phyloP scores from a whole-genome alignment of 1,284 basidiomycete genomes.

The Pseudozyma flocculosa region DNA sequence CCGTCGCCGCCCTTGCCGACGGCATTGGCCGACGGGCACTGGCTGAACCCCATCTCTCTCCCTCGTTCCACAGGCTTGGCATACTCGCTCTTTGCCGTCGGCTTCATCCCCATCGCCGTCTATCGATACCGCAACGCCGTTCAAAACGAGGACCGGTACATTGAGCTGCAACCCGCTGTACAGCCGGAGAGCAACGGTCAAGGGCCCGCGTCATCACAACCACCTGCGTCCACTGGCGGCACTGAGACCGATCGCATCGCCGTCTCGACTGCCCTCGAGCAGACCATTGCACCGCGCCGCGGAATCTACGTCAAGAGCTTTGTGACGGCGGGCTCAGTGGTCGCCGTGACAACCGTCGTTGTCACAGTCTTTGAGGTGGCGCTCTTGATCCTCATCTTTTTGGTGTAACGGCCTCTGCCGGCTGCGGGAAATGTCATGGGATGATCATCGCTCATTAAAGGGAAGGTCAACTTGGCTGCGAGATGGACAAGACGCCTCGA shows the following conservation, averaged over 20 bases:
- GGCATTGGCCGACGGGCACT: too few relatives aligned
- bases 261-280: neutral
- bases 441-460: too few relatives aligned
- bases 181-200: neutral
- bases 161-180: slow-evolving; percentile 11
- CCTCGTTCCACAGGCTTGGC: slow-evolving; percentile 3
- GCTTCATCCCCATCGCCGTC: slow-evolving; percentile 62
- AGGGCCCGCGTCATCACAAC: slow-evolving; percentile 16
- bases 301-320: slow-evolving; percentile 72
- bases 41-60: too few relatives aligned
- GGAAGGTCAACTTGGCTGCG: too few relatives aligned
- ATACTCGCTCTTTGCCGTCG: slow-evolving; percentile 6
- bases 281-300: neutral
- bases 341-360: slow-evolving; percentile 66
- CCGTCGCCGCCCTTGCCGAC: too few relatives aligned
- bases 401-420: too few relatives aligned
- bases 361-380: slow-evolving; percentile 69
- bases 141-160: slow-evolving; percentile 36
- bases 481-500: too few relatives aligned
- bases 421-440: too few relatives aligned
- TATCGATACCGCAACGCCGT: slow-evolving; percentile 27
- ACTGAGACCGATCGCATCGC: neutral
- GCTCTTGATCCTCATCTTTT: slow-evolving; percentile 67
- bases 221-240: slow-evolving; percentile 5
- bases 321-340: slow-evolving; percentile 74